These are phyloP conservation scores for Pyrus pyrifolia DNA, from an alignment of 306 rosid genomes.

Conservation along the genomic window DNA sequence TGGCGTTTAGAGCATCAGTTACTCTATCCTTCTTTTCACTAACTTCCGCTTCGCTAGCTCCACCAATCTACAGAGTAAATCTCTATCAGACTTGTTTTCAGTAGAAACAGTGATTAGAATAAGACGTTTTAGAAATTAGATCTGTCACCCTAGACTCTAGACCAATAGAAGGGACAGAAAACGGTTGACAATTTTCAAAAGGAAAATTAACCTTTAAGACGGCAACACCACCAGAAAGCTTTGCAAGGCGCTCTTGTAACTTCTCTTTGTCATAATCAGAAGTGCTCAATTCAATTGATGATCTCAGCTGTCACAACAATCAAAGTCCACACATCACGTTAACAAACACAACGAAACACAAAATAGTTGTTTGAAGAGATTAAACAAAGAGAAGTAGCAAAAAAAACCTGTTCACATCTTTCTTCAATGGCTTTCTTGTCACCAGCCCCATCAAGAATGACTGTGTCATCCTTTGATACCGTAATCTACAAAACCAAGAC, in stretches of 20 bases:
- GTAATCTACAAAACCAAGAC: slow-evolving; percentile 43
- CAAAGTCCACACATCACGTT: not conserved
- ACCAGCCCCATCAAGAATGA: slow-evolving; percentile 91
- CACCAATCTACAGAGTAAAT: slow-evolving; percentile 30
- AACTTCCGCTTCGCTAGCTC: slow-evolving; percentile 51
- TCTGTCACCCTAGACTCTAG: not conserved
- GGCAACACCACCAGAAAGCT: slow-evolving; percentile 51
- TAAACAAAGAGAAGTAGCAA: slow-evolving; percentile 5
- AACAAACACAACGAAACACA: not conserved
- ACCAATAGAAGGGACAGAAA: not conserved
- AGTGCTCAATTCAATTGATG: slow-evolving; percentile 40
- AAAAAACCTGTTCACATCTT: slow-evolving; percentile 78
- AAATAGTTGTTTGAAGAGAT: not conserved
- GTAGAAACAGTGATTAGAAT: not conserved
- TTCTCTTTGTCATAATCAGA: slow-evolving; percentile 53
- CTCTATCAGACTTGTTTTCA: not conserved
- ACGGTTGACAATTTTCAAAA: not conserved
- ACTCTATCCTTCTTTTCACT: slow-evolving; percentile 53
- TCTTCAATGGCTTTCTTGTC: slow-evolving; percentile 84
- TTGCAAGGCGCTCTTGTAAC: slow-evolving; percentile 40
- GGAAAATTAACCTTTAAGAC: slow-evolving; percentile 33
- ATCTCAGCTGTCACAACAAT: slow-evolving; percentile 35
- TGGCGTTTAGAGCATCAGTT: slow-evolving; percentile 51
- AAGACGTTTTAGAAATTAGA: not conserved
- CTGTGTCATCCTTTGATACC: slow-evolving; percentile 84